Conservation (phyloP, 805 yeast species). For the Jamesozyma rosinii region DNA sequence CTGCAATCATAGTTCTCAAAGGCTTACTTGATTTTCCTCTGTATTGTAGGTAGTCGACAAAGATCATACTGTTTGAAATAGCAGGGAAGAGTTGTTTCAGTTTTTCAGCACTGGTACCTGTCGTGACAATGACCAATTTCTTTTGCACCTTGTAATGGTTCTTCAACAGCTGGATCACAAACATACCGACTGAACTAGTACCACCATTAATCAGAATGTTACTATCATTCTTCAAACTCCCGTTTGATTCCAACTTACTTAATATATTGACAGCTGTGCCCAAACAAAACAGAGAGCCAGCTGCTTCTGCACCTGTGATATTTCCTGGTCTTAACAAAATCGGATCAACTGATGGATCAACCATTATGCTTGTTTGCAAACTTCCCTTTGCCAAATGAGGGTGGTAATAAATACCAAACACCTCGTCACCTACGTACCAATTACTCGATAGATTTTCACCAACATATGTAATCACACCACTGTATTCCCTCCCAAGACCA, state of each 20-base stretch:
- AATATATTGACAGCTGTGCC: conserved; percentile 52
- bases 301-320: conserved; percentile 45
- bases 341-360: conserved; percentile 45
- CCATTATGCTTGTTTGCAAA: conserved; percentile 45
- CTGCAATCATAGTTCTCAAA: conserved; percentile 26
- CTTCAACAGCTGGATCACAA: conserved; percentile 51
- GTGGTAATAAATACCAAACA: conserved; percentile 53
- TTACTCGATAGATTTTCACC: conserved; percentile 37
- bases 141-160: conserved; percentile 38
- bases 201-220: conserved; percentile 67
- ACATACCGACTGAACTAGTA: conserved; percentile 63
- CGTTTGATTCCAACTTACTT: conserved; percentile 20
- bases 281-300: conserved; percentile 53
- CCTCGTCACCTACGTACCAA: conserved; percentile 52
- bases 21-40: conserved; percentile 30
- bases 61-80: conserved; percentile 33
- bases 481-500: conserved; percentile 65
- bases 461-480: conserved; percentile 49
- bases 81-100: conserved; percentile 35
- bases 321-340: conserved; percentile 40
- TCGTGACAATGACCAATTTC: conserved; percentile 49
- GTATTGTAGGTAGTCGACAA: conserved; percentile 26
- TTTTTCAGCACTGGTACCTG: conserved; percentile 41
- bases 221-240: conserved; percentile 31
- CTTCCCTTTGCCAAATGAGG: conserved; percentile 45